Evolutionary conservation across 371 early-diverging fungal genomes (phyloP), one percentile per base, ranked within the genome.

Genomic region (Lichtheimia hyalospora): DNA sequence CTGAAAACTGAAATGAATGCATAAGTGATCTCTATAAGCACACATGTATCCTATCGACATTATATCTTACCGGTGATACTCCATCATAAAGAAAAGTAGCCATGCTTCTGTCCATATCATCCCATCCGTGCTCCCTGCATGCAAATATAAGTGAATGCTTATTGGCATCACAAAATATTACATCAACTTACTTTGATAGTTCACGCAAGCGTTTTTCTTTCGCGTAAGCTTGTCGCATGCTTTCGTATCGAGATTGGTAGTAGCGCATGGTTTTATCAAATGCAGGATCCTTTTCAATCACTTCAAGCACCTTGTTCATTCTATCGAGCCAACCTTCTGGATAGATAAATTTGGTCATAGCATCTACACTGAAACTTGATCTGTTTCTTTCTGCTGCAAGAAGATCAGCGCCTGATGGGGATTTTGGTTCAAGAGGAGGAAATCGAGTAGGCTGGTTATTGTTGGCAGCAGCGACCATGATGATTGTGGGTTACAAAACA

Each of bases 231-330:
- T 68, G 57, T 21, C 70, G 56, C 25, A 84, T 71, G 27, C 72
- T 71, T 3, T 82, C 83, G 23, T 73, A 68, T 46, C 86, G 82
- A 23, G 77, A 75, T 49, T 73, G 57, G 53, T 66, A 86, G 66
- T 84, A 85, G 28, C 84, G 77, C 21, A 71, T 55, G 16, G 77
- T 64, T 60, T 85, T 85, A 58, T 85, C 84, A 39, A 85, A 79
- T 8, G 81, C 80, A 12, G 85, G 85, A 52, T 85, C 85, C 41
- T 70, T 73, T 50, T 79, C 79, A 51, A 85, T 67, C 14, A 85
- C 64, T 41, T 62, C 27, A 15, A 83, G 71, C 18, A 85, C 65
- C 49, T 68, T 75, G 54, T 81, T 58, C 70, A 77, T 67, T 24
- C 71, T 74, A 8, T 74, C 68, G 13, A 85, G 68, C 69, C 74